phyloP scores from a whole-genome alignment of 257 asterid species.

The Haberlea rhodopensis region DNA sequence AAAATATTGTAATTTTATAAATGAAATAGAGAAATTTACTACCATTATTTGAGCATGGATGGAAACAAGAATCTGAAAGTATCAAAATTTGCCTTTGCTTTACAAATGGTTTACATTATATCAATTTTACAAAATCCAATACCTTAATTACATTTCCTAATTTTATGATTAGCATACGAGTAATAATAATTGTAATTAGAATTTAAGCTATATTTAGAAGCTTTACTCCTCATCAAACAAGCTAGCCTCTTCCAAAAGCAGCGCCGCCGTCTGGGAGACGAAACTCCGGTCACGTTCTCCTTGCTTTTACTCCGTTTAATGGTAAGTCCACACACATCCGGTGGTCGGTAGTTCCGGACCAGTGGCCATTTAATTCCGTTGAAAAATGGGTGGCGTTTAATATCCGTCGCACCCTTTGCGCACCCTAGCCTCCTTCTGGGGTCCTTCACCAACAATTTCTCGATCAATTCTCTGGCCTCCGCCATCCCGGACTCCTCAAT shows the following conservation, averaged over 20 bases:
- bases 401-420: constrained; percentile 81
- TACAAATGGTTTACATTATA: constrained; percentile 26
- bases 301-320: constrained; percentile 59
- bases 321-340: constrained; percentile 72
- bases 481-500: constrained; percentile 43
- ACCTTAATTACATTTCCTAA: constrained; percentile 31
- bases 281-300: constrained; percentile 34
- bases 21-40: too few species aligned
- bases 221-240: constrained; percentile 48
- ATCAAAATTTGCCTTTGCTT: neutral
- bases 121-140: neutral
- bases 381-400: constrained; percentile 88
- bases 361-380: constrained; percentile 89
- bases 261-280: constrained; percentile 59
- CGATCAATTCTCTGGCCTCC: constrained; percentile 67
- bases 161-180: constrained; percentile 38
- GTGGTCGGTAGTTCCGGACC: constrained; percentile 71
- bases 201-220: constrained; percentile 49
- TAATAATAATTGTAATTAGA: constrained; percentile 59
- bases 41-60: too few species aligned
- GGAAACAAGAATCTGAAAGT: too few species aligned
- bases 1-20: too few species aligned
- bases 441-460: constrained; percentile 69
- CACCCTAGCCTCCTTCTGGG: constrained; percentile 78
- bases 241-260: constrained; percentile 68